Conservation (phyloP, 352 stramenopile genomes). For the Pythium oligandrum region DNA sequence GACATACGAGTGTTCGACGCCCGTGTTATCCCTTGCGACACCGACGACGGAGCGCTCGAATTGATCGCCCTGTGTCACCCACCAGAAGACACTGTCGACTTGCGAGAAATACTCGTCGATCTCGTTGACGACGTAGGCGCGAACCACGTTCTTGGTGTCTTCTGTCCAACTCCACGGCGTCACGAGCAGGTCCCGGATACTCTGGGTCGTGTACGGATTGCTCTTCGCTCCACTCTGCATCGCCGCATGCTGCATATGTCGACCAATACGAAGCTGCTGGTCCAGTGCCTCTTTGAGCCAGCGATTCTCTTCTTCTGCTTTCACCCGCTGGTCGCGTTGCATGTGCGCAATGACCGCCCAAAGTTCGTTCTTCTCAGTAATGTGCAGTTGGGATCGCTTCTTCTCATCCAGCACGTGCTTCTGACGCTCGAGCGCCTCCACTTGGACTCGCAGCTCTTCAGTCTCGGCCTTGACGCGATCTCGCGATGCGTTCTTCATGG, state of each 20-base stretch:
- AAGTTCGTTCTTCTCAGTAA: background rate
- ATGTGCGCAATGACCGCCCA: conserved; percentile 9
- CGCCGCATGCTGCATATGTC: background rate
- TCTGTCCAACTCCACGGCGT: background rate
- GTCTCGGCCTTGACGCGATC: conserved; percentile 14
- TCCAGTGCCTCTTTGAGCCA: background rate
- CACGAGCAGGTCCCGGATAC: background rate
- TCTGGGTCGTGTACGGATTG: background rate
- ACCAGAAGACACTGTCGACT: background rate
- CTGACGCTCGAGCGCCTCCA: conserved; percentile 3
- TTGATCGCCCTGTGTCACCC: background rate
- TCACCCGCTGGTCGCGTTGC: conserved; percentile 3
- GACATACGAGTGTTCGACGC: background rate
- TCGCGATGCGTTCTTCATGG: conserved; percentile 13
- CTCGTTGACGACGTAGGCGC: too few species aligned
- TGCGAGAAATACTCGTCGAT: too few species aligned
- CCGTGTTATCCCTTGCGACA: background rate
- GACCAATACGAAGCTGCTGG: conserved; percentile 4
- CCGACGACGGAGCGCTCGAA: background rate
- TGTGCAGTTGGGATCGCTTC: too few species aligned
- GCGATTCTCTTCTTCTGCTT: conserved; percentile 4
- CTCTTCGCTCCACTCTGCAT: background rate
- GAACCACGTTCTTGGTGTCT: background rate
- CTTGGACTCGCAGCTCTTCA: background rate
- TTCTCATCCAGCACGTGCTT: background rate